phyloP scores from a whole-genome alignment of 139 green algal species.

The Chlorella ohadii region DNA sequence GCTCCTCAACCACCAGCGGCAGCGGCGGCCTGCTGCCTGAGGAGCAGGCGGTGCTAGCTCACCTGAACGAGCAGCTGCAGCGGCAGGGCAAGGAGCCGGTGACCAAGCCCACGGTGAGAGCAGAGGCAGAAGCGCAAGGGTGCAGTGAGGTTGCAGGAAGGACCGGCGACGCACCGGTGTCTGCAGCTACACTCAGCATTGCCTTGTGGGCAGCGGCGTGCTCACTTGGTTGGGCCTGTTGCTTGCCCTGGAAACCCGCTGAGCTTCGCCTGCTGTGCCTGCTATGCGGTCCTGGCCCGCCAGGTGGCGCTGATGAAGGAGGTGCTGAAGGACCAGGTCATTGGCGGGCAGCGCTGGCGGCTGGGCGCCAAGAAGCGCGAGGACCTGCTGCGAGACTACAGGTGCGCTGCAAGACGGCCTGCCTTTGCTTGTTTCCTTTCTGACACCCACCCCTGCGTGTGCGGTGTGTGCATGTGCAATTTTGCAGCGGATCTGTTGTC shows the following conservation, averaged over 20 bases:
- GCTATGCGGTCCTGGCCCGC: neutral
- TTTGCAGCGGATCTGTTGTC: too few relatives aligned
- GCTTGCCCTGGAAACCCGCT: too few relatives aligned
- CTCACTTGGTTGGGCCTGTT: too few relatives aligned
- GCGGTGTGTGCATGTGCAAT: too few relatives aligned
- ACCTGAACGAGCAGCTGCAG: conserved; percentile 55
- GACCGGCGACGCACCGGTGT: too few relatives aligned
- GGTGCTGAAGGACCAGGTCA: conserved; percentile 47
- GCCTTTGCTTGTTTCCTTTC: too few relatives aligned
- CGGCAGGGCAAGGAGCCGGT: conserved; percentile 34
- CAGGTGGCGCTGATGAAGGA: conserved; percentile 50
- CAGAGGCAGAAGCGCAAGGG: neutral
- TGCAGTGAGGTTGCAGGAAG: too few relatives aligned
- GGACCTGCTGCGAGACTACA: conserved; percentile 66
- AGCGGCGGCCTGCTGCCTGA: neutral
- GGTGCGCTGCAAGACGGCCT: conserved; percentile 4
- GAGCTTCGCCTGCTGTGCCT: neutral
- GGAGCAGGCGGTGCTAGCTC: conserved; percentile 56
- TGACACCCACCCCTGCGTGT: too few relatives aligned
- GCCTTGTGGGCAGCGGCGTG: too few relatives aligned
- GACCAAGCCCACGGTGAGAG: conserved; percentile 62
- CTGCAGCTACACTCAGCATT: too few relatives aligned
- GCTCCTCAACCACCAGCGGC: neutral
- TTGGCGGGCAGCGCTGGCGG: conserved; percentile 45
- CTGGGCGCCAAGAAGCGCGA: conserved; percentile 59